Percentiles rank a stretch among this genome's conserved stretches.
Evolutionary conservation across 306 rosid species (phyloP).

Genomic region (Geum urbanum): DNA sequence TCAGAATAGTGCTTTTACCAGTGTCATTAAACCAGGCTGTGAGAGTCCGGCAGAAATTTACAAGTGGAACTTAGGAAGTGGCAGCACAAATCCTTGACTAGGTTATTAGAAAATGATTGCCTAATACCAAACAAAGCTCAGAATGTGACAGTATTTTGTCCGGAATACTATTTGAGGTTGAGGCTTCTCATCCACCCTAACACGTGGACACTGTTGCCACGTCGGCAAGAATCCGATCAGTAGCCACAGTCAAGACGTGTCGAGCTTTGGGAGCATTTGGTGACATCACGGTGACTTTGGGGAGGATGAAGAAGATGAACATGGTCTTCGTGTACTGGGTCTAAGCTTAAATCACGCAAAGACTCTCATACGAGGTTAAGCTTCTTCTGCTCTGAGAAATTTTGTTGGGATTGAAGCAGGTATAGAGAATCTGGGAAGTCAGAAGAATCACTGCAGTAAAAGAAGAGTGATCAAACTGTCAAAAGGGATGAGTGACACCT

Average conservation of each 20-base stretch:
- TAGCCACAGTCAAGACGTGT: not conserved
- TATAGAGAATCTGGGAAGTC: conserved; percentile 26
- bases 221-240: not conserved
- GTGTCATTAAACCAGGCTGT: too few relatives aligned
- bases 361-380: not conserved
- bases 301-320: conserved; percentile 1
- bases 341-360: not conserved
- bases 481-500: not conserved
- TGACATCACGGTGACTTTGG: conserved; percentile 10
- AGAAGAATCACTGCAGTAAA: not conserved
- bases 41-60: too few relatives aligned
- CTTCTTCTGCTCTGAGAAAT: not conserved
- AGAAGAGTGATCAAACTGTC: conserved; percentile 25
- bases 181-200: conserved; percentile 10
- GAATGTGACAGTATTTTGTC: not conserved
- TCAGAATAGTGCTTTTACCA: too few relatives aligned
- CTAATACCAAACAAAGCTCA: conserved; percentile 17
- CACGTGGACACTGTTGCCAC: conserved; percentile 40
- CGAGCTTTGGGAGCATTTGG: not conserved
- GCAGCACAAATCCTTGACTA: not conserved
- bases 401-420: not conserved
- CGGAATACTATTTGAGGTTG: conserved; percentile 11
- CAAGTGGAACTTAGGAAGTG: too few relatives aligned
- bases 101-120: not conserved
- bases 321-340: not conserved